phyloP scores from a whole-genome alignment of 2,329 filamentous ascomycete species.

The Escovopsis sp. region DNA sequence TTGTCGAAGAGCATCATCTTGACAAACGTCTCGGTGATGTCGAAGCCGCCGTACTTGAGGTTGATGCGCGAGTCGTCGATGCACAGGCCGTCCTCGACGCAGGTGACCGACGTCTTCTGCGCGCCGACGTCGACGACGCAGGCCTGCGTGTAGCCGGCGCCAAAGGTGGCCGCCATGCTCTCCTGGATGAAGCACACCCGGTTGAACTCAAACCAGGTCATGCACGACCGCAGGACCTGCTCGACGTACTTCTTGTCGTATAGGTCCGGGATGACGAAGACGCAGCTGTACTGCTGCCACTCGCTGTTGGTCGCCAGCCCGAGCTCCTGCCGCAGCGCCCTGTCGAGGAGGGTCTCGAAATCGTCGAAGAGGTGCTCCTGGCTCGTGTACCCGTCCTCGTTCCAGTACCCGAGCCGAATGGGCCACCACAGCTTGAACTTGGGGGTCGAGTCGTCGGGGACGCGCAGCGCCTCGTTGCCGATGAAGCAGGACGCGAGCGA shows the following conservation, averaged over 20 bases:
- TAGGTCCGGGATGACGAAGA: slow-evolving; percentile 92
- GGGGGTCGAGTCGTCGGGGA: slow-evolving; percentile 78
- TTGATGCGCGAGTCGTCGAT: slow-evolving; percentile 92
- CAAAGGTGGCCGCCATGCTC: slow-evolving; percentile 86
- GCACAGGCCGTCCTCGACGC: slow-evolving; percentile 90
- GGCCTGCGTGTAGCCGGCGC: slow-evolving; percentile 82
- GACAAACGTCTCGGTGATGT: slow-evolving; percentile 87
- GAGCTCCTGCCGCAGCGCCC: slow-evolving; percentile 73
- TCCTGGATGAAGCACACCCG: slow-evolving; percentile 92
- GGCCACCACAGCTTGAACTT: slow-evolving; percentile 92
- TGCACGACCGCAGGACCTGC: slow-evolving; percentile 66
- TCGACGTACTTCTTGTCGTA: slow-evolving; percentile 93
- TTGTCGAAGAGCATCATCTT: slow-evolving; percentile 97
- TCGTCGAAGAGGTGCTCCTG: slow-evolving; percentile 74
- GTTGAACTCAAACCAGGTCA: slow-evolving; percentile 80
- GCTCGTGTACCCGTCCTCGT: slow-evolving; percentile 75
- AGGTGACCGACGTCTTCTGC: slow-evolving; percentile 93
- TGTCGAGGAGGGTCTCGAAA: slow-evolving; percentile 73
- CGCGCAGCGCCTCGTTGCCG: slow-evolving; percentile 66
- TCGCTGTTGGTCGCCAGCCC: slow-evolving; percentile 63
- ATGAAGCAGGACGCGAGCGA: slow-evolving; percentile 52
- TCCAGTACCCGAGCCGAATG: slow-evolving; percentile 70
- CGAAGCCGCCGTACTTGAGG: slow-evolving; percentile 81
- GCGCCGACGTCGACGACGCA: slow-evolving; percentile 95
- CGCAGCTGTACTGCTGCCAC: slow-evolving; percentile 83